Percentiles rank a stretch among this genome's conserved stretches.
Evolutionary conservation across 192 early-diverging fungal species (phyloP).

Genomic region (Spinellus fusiger): DNA sequence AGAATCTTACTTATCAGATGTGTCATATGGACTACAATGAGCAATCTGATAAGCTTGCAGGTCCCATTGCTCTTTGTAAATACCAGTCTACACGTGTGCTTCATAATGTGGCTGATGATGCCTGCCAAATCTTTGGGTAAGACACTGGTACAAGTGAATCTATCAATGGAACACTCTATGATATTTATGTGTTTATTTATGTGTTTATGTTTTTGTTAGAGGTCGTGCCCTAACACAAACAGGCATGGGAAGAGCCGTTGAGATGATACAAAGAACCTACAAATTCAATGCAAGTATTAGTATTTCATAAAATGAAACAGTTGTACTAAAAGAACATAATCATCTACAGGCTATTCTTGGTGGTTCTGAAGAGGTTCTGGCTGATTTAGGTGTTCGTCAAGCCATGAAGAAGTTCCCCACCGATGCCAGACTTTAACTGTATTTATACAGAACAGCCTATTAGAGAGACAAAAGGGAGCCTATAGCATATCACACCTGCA

Average conservation of each 20-base stretch:
- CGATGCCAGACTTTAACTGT: conserved; percentile 18
- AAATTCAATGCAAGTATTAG: conserved; percentile 33
- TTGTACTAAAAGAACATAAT: neutral
- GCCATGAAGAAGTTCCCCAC: conserved; percentile 23
- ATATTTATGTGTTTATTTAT: neutral
- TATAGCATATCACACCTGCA: too few species aligned
- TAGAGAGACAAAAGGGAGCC: too few species aligned
- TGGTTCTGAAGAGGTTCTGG: conserved; percentile 46
- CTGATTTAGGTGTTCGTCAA: conserved; percentile 40
- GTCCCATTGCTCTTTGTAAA: conserved; percentile 58
- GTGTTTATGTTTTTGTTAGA: neutral
- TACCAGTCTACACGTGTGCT: conserved; percentile 50
- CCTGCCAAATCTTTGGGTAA: conserved; percentile 63
- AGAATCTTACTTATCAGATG: conserved; percentile 65
- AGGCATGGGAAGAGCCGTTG: conserved; percentile 64
- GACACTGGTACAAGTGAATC: too few species aligned
- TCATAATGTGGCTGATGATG: conserved; percentile 53
- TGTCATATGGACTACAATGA: conserved; percentile 57
- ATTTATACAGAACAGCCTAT: neutral
- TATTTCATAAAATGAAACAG: neutral
- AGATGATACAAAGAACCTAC: conserved; percentile 56
- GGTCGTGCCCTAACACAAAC: conserved; percentile 63
- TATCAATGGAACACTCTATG: too few species aligned
- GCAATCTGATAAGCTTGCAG: conserved; percentile 53
- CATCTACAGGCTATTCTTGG: conserved; percentile 28